Evolutionary conservation across 140 eudicot species (phyloP).

Genomic region (Anethum foeniculum): DNA sequence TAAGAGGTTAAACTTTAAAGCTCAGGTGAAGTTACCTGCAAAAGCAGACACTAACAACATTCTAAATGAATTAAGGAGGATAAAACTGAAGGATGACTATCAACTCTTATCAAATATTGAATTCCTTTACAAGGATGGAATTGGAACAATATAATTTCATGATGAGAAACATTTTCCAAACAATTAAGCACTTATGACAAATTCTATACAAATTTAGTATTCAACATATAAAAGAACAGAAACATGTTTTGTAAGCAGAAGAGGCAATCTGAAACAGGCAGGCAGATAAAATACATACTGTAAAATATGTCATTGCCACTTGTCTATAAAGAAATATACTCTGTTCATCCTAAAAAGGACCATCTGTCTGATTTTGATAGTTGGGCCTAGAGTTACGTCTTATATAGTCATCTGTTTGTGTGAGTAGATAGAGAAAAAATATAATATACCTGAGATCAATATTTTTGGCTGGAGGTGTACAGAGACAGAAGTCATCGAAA

Average conservation of each 20-base stretch:
- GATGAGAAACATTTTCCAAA: neutral
- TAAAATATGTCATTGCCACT: neutral
- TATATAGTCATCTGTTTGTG: neutral
- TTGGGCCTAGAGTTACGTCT: neutral
- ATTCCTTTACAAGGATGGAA: neutral
- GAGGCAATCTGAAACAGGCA: neutral
- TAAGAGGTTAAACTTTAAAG: neutral
- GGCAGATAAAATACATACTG: neutral
- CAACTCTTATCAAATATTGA: neutral
- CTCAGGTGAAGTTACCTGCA: neutral
- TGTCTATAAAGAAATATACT: neutral
- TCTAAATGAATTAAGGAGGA: neutral
- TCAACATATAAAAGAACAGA: neutral
- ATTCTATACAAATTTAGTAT: neutral
- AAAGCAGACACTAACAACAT: neutral
- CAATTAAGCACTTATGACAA: neutral
- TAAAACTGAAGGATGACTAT: neutral
- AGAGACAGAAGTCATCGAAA: constrained; percentile 2
- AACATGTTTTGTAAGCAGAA: neutral
- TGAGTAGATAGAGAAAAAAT: neutral
- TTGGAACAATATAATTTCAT: neutral
- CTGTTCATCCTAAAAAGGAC: neutral
- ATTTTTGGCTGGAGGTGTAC: constrained; percentile 18
- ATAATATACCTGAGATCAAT: constrained; percentile 14
- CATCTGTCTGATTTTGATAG: neutral